Evolutionary conservation across 441 rosid species (phyloP).

Genomic region (Gossypium davidsonii): DNA sequence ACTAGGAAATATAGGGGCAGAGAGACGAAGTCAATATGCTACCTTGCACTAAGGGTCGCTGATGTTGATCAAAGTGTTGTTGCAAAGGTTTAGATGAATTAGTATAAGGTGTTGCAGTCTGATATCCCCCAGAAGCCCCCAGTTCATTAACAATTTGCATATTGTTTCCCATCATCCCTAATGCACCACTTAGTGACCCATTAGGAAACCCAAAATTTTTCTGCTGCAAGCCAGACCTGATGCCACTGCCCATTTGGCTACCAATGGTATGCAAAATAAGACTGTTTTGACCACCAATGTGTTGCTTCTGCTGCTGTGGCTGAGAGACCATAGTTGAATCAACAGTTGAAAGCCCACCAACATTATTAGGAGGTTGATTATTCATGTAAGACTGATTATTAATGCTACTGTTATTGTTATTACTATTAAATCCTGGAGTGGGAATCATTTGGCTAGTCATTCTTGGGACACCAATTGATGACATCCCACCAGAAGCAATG

Average conservation of each 20-base stretch:
- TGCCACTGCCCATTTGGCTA: slow-evolving; percentile 68
- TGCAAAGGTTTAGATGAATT: slow-evolving; percentile 61
- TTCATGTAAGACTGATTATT: slow-evolving; percentile 17
- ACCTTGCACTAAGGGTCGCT: slow-evolving; percentile 65
- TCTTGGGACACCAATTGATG: slow-evolving; percentile 62
- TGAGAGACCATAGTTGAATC: slow-evolving; percentile 64
- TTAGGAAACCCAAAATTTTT: slow-evolving; percentile 70
- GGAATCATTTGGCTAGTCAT: slow-evolving; percentile 94
- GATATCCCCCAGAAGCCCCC: slow-evolving; percentile 52
- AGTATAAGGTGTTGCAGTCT: slow-evolving; percentile 37
- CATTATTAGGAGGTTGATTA: slow-evolving; percentile 49
- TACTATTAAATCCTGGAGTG: slow-evolving; percentile 78
- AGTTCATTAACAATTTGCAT: slow-evolving; percentile 58
- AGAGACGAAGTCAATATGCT: slow-evolving; percentile 19
- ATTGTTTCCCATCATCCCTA: slow-evolving; percentile 62
- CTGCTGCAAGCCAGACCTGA: slow-evolving; percentile 80
- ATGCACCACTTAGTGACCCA: slow-evolving; percentile 57
- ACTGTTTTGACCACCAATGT: slow-evolving; percentile 62
- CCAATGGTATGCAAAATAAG: slow-evolving; percentile 75
- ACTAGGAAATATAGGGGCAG: not conserved
- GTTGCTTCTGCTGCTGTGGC: slow-evolving; percentile 73
- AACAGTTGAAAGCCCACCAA: slow-evolving; percentile 61
- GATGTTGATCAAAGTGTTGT: slow-evolving; percentile 70
- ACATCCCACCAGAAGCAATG: slow-evolving; percentile 73
- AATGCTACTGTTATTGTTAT: slow-evolving; percentile 29